phyloP scores from a whole-genome alignment of 805 yeast species.

The Spathaspora gorwiae region DNA sequence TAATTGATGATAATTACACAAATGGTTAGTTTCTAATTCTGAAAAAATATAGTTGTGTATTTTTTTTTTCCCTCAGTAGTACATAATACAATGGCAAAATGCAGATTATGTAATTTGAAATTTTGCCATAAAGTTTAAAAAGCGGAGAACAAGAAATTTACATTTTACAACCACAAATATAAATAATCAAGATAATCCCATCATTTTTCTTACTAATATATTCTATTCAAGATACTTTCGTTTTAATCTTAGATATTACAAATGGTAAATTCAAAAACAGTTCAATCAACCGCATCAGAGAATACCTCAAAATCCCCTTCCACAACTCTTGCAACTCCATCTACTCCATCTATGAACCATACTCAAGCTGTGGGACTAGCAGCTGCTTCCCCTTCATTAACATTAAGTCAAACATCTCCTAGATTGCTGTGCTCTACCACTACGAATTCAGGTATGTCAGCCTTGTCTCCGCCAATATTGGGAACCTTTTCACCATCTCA shows the following conservation, averaged over 20 bases:
- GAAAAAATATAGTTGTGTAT: no score
- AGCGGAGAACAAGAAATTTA: not conserved
- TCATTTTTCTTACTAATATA: not conserved
- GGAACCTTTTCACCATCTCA: slow-evolving; percentile 2
- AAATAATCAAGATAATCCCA: not conserved
- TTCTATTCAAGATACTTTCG: no score
- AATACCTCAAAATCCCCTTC: not conserved
- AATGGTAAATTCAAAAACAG: not conserved
- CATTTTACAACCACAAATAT: not conserved
- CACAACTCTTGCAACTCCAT: not conserved
- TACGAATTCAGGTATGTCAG: not conserved
- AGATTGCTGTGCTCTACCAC: not conserved
- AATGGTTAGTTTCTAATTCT: no score
- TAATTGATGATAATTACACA: no score
- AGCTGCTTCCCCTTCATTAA: not conserved
- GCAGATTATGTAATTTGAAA: no score
- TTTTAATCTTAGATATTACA: not conserved
- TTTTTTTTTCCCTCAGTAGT: no score
- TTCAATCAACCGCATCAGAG: not conserved
- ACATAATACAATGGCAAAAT: no score
- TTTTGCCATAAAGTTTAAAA: no score
- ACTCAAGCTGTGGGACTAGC: not conserved
- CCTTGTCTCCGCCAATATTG: slow-evolving; percentile 1
- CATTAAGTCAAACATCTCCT: not conserved
- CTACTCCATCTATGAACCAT: not conserved